A percentile compares a stretch with the other conserved stretches of the same genome.
Conservation (phyloP, 140 eudicot genomes). For the Flaveria floridana region DNA sequence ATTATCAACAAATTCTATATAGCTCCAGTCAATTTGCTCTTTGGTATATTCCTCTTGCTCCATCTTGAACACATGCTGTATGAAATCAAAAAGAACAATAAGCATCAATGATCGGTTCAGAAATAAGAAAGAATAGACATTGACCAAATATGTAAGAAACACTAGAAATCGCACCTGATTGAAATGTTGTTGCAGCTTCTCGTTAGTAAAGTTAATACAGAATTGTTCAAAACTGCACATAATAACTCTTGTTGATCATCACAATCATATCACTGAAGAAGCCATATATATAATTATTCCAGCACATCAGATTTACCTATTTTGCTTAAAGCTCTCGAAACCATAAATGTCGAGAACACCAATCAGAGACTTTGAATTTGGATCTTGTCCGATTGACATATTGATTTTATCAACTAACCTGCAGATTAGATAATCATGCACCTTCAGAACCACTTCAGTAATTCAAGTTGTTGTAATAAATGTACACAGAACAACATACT, state of each 20-base stretch:
- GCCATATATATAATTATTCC: slow-evolving; percentile 15
- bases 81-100: slow-evolving; percentile 21
- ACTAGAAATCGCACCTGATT: slow-evolving; percentile 67
- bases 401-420: slow-evolving; percentile 95
- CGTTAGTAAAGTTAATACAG: slow-evolving; percentile 92
- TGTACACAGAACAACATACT: slow-evolving; percentile 21
- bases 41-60: slow-evolving; percentile 97
- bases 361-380: slow-evolving; percentile 78
- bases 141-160: slow-evolving; percentile 24
- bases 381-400: slow-evolving; percentile 92
- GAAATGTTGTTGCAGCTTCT: slow-evolving; percentile 97
- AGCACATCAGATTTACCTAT: slow-evolving; percentile 49
- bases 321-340: slow-evolving; percentile 89
- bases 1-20: slow-evolving; percentile 98
- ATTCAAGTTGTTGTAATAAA: slow-evolving; percentile 16
- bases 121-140: slow-evolving; percentile 14
- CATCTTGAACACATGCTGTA: slow-evolving; percentile 97
- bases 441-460: slow-evolving; percentile 21
- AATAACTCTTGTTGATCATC: slow-evolving; percentile 32
- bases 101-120: slow-evolving; percentile 11
- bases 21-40: slow-evolving; percentile 98
- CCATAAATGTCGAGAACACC: slow-evolving; percentile 99
- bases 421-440: slow-evolving; percentile 29
- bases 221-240: slow-evolving; percentile 93
- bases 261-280: slow-evolving; percentile 17